Base-by-base conservation (phyloP, 164 flowering plant species). In the Cinnamomum chago region DNA sequence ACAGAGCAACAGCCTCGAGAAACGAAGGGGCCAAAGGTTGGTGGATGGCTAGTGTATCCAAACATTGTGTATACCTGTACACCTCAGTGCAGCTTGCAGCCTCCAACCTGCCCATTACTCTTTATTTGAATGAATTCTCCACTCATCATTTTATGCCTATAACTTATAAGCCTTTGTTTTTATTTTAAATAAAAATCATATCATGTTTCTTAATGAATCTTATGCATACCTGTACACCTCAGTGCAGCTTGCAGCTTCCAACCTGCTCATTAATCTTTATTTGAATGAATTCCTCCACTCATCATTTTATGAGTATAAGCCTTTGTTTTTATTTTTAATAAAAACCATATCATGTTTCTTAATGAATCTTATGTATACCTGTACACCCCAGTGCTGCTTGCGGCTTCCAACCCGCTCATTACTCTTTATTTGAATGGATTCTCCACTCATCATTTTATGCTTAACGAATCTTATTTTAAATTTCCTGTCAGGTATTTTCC, bases 401-500 rank as follows among this genome's bases (percentile, higher is more conserved):
- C 11, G 10, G 10, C 47, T 40, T 40, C 47, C 47, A 40, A 40
- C 9, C 2, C 1, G 0, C 47, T 40, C 47, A 40, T 40, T 40
- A 40, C 47, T 40, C 47, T 40, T 40, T 40, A 40, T 40, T 40
- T 40, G 47, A 40, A 40, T 40, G 47, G 47, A 40, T 40, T 40
- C n/a, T 40, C 47, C 47, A 55, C 5, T 55, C n/a, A 17, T 20
- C 60, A 55, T 20, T 55, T 55, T 55, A 55, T 7, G 47, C 47
- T 14, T 15, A 30, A 30, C 5, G 35, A 30, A 30, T 30, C n/a
- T 17, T 67, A 40, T 72, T 14, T 70, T n/a, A 58, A 27, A 68
- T 58, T 22, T 62, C 75, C 22, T 77, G 24, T 58, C 73, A 80
- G 82, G 78, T 75, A 70, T 68, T 50, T 64, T 24, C 9, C 82